Conservation (phyloP, 164 flowering plant species). For the Nelumbo lutea region DNA sequence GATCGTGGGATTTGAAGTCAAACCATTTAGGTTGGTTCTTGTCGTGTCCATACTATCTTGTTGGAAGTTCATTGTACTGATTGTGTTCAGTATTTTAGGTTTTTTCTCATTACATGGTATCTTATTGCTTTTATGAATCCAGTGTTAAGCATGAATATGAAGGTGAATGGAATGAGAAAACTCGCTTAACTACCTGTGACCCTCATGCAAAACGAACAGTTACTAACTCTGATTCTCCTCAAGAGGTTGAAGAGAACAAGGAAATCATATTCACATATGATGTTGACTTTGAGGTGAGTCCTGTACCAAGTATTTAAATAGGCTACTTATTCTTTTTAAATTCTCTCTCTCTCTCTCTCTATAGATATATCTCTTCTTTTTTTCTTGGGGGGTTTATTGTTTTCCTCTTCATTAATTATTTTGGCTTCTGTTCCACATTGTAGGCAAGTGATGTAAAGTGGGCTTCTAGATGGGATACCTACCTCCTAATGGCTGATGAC, state of each 20-base stretch:
- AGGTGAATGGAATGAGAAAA: conserved; percentile 67
- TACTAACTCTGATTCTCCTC: conserved; percentile 69
- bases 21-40: conserved; percentile 68
- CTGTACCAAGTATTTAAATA: neutral
- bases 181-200: conserved; percentile 75
- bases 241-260: conserved; percentile 71
- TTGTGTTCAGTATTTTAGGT: neutral
- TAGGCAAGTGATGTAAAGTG: conserved; percentile 77
- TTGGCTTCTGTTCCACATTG: conserved; percentile 6
- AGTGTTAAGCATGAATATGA: conserved; percentile 87
- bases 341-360: neutral
- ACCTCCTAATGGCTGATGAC: conserved; percentile 80
- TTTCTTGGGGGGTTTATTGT: neutral
- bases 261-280: conserved; percentile 93
- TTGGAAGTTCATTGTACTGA: neutral
- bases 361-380: neutral
- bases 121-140: conserved; percentile 17
- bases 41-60: neutral
- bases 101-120: conserved; percentile 6
- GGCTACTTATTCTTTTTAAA: neutral
- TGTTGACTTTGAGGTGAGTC: conserved; percentile 67
- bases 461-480: conserved; percentile 94
- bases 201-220: conserved; percentile 72
- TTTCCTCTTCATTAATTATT: neutral
- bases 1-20: conserved; percentile 95